Base-by-base conservation (phyloP, 2,329 filamentous ascomycete genomes). In the Sclerotinia subarctica region DNA sequence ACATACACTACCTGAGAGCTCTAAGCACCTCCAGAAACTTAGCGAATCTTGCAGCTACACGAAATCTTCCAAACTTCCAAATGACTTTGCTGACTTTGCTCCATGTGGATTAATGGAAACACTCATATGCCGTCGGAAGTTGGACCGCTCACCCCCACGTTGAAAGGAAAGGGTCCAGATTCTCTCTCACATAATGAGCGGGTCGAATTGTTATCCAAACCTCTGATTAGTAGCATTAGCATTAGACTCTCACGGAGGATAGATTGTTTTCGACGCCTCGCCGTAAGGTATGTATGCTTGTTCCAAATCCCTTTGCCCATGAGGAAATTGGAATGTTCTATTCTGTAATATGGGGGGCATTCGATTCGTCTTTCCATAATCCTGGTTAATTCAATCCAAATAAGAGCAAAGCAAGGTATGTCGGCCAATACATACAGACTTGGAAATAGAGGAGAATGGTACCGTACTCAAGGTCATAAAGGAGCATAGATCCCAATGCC, bases 341-440 rank as follows among this genome's bases (percentile, higher is more conserved):
- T 64, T 15, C 19, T 15, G 46, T 54, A 64, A 64, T 53, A 53
- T 53, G 51, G 49, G 49, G 62, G 15, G 38, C 26, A 66, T 66
- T 59, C 54, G 53, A 66, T 51, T 66, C n/a, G 32, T 66, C 32
- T 58, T 66, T 66, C 64, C 64, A 59, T 66, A 66, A 66, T 66
- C 64, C 64, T 26, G 24, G 64, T 54, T 42, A 21, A 52, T 59
- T 44, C 51, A 54, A 52, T 60, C 57, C 26, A 60, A 66, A 66
- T 57, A 15, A n/a, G 53, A 51, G 53, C n/a, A 35, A 35, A 57
- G 15, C 46, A 52, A 60, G 49, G 54, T 38, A 42, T 54, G 21
- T 54, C 49, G 49, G 35, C 32, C 26, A 54, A 21, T 32, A 11
- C n/a, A n/a, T 54, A 19, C 46, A 21, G 60, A 26, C 35, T 29